Evolutionary conservation across 2,329 filamentous ascomycete species (phyloP).

Genomic region (Fusarium torulosum): DNA sequence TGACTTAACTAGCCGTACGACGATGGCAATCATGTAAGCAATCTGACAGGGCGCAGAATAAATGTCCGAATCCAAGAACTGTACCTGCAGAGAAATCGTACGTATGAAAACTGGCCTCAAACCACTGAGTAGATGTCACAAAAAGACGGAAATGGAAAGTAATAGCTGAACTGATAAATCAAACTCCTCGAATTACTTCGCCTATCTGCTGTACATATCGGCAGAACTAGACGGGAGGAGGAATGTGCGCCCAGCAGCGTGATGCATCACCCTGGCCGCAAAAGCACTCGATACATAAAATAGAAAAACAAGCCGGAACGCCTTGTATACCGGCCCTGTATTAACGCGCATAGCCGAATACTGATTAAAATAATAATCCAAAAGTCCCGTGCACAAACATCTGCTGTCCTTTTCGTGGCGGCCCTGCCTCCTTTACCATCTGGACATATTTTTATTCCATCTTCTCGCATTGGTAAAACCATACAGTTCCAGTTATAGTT

Average conservation of each 20-base stretch:
- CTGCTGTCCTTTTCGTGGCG: slow-evolving; percentile 24
- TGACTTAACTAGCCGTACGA: neutral
- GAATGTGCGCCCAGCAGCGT: slow-evolving; percentile 5
- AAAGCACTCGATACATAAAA: slow-evolving; percentile 29
- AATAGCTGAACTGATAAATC: neutral
- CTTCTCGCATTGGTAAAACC: slow-evolving; percentile 3
- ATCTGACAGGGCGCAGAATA: neutral
- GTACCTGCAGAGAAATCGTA: neutral
- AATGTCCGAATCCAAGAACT: neutral
- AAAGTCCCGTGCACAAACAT: slow-evolving; percentile 33
- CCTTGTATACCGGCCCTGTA: slow-evolving; percentile 44
- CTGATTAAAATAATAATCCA: slow-evolving; percentile 43
- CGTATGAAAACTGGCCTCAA: neutral
- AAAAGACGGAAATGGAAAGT: neutral
- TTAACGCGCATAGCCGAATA: slow-evolving; percentile 45
- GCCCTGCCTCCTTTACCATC: slow-evolving; percentile 24
- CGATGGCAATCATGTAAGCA: neutral
- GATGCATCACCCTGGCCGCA: neutral
- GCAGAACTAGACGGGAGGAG: slow-evolving; percentile 1
- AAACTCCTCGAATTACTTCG: slow-evolving; percentile 23
- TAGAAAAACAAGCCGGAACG: slow-evolving; percentile 45
- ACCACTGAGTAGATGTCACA: neutral
- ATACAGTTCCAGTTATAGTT: slow-evolving; percentile 28
- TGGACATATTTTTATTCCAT: slow-evolving; percentile 20
- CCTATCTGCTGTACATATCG: slow-evolving; percentile 1